Conservation (phyloP, 257 asterid species). For the Penstemon newberryi region DNA sequence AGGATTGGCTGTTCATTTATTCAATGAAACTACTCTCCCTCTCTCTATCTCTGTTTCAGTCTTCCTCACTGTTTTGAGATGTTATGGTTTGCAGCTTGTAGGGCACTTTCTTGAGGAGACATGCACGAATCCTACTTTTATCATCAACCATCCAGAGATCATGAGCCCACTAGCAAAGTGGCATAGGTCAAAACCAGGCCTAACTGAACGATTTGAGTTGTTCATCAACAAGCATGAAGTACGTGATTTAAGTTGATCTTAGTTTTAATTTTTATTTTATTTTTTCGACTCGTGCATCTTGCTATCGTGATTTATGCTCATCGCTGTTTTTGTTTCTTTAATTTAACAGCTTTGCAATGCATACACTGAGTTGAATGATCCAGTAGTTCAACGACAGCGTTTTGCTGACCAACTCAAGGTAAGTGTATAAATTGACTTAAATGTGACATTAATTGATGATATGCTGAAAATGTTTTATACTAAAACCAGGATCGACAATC, state of each 20-base stretch:
- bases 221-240: slow-evolving; percentile 93
- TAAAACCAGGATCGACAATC: slow-evolving; percentile 80
- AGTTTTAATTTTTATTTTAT: background rate
- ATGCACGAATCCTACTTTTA: slow-evolving; percentile 70
- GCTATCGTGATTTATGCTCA: no score
- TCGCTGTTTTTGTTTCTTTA: background rate
- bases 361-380: slow-evolving; percentile 93
- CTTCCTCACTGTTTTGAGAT: background rate
- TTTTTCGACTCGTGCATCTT: background rate
- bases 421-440: background rate
- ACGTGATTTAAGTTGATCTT: slow-evolving; percentile 10
- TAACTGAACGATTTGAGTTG: slow-evolving; percentile 87
- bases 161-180: slow-evolving; percentile 96
- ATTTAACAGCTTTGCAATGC: slow-evolving; percentile 79
- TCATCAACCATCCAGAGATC: slow-evolving; percentile 91
- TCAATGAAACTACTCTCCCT: no score
- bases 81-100: slow-evolving; percentile 62
- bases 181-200: slow-evolving; percentile 84
- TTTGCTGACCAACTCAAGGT: slow-evolving; percentile 96
- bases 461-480: slow-evolving; percentile 15
- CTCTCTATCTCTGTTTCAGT: no score
- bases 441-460: background rate
- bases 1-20: no score
- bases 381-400: slow-evolving; percentile 92
- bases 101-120: slow-evolving; percentile 91